phyloP scores from a whole-genome alignment of 2,329 filamentous ascomycete species.

The Trichoderma sp. region DNA sequence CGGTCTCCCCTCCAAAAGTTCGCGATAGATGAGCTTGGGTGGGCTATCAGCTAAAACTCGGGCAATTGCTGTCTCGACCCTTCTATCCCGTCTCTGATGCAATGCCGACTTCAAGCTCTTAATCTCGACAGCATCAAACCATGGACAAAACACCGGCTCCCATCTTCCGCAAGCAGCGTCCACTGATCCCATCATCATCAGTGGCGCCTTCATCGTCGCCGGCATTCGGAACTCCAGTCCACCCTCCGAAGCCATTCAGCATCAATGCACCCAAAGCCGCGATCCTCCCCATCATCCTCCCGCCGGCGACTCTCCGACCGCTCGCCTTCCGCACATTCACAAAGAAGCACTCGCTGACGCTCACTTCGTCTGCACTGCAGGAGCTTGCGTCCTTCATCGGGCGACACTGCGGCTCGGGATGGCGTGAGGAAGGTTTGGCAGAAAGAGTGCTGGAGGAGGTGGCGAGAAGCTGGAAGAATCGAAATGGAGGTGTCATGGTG shows the following conservation, averaged over 20 bases:
- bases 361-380: slow-evolving; percentile 84
- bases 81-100: background rate
- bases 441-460: slow-evolving; percentile 92
- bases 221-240: slow-evolving; percentile 82
- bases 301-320: slow-evolving; percentile 81
- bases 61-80: background rate
- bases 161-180: slow-evolving; percentile 40
- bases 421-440: slow-evolving; percentile 91
- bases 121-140: background rate
- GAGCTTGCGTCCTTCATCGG: slow-evolving; percentile 88
- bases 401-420: slow-evolving; percentile 90
- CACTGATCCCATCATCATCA: slow-evolving; percentile 48
- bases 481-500: slow-evolving; percentile 86
- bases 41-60: background rate
- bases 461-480: slow-evolving; percentile 87
- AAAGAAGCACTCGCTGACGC: slow-evolving; percentile 93
- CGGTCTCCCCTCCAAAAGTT: slow-evolving; percentile 28
- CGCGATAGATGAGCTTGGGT: background rate
- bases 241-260: slow-evolving; percentile 69
- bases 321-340: slow-evolving; percentile 95
- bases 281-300: slow-evolving; percentile 86
- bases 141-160: slow-evolving; percentile 43
- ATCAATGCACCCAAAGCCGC: slow-evolving; percentile 57
- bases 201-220: slow-evolving; percentile 85
- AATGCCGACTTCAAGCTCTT: background rate